phyloP scores from a whole-genome alignment of 352 stramenopile species.

The Phytophthora syringae region DNA sequence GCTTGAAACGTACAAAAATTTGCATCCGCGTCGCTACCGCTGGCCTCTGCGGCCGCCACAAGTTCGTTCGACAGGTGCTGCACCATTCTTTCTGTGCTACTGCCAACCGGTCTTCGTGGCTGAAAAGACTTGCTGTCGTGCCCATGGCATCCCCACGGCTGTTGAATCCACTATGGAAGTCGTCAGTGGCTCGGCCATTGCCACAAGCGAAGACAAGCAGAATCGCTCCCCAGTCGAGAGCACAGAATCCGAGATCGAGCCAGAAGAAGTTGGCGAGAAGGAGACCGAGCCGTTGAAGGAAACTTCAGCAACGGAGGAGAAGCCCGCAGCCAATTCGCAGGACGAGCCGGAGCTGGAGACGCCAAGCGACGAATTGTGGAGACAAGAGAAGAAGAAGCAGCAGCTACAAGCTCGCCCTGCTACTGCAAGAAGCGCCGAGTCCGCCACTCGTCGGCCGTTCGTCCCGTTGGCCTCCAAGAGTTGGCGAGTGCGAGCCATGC shows the following conservation, averaged over 20 bases:
- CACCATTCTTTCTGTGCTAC: constrained; percentile 5
- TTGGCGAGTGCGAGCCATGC: constrained; percentile 58
- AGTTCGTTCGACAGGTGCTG: constrained; percentile 6
- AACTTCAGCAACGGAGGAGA: constrained; percentile 28
- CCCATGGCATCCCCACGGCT: constrained; percentile 16
- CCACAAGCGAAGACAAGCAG: constrained; percentile 24
- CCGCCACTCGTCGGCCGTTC: constrained; percentile 42
- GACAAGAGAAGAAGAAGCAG: constrained; percentile 19
- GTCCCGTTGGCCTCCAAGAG: constrained; percentile 55
- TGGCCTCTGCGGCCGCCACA: constrained; percentile 9
- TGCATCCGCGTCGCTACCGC: constrained; percentile 11
- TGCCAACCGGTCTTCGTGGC: constrained; percentile 24
- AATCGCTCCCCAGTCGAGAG: constrained; percentile 2
- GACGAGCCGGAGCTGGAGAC: constrained; percentile 34
- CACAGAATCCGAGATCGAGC: constrained; percentile 24
- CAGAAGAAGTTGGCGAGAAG: constrained; percentile 27
- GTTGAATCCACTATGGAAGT: constrained; percentile 15
- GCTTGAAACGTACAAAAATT: constrained; percentile 24
- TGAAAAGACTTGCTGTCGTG: constrained; percentile 18
- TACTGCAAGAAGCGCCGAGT: constrained; percentile 34
- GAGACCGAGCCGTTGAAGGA: constrained; percentile 25
- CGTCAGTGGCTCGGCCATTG: constrained; percentile 12
- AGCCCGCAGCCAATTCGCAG: constrained; percentile 19
- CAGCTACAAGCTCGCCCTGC: constrained; percentile 18
- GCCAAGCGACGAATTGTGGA: constrained; percentile 30